A percentile compares a stretch with the other conserved stretches of the same genome.
Evolutionary conservation across 108 stramenopile species (phyloP).

Genomic region (Cyclotella choctawhatcheeana): DNA sequence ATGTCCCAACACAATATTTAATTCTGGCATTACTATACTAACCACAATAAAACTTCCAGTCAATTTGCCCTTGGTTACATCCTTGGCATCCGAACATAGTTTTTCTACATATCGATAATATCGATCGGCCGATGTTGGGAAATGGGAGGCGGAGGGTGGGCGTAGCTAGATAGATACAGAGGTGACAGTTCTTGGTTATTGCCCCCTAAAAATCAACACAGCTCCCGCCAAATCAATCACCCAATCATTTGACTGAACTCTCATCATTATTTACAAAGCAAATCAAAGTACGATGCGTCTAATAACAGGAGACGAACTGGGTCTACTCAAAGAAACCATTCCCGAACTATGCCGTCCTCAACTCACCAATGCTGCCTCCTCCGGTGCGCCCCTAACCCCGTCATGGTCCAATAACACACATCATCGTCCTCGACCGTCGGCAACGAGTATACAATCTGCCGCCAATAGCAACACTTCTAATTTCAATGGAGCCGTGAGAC

Average conservation of each 20-base stretch:
- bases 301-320: conserved; percentile 89
- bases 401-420: neutral
- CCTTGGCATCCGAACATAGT: conserved; percentile 72
- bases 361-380: neutral
- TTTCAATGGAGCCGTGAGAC: conserved; percentile 10
- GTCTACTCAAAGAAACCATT: conserved; percentile 80
- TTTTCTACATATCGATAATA: conserved; percentile 87
- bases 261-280: too few species aligned
- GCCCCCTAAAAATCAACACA: too few species aligned
- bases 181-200: too few species aligned
- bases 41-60: conserved; percentile 79
- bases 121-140: too few species aligned
- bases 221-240: neutral
- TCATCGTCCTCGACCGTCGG: conserved; percentile 2
- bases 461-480: neutral
- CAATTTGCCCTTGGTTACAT: conserved; percentile 65
- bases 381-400: too few species aligned
- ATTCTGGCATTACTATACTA: conserved; percentile 86
- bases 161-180: too few species aligned
- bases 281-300: conserved; percentile 77
- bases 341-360: conserved; percentile 61
- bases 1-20: conserved; percentile 65
- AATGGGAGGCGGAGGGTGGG: too few species aligned
- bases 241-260: neutral
- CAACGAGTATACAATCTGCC: conserved; percentile 23